Base-by-base conservation (phyloP, 1,284 basidiomycete species). In the Sanghuangporus sanghuang region DNA sequence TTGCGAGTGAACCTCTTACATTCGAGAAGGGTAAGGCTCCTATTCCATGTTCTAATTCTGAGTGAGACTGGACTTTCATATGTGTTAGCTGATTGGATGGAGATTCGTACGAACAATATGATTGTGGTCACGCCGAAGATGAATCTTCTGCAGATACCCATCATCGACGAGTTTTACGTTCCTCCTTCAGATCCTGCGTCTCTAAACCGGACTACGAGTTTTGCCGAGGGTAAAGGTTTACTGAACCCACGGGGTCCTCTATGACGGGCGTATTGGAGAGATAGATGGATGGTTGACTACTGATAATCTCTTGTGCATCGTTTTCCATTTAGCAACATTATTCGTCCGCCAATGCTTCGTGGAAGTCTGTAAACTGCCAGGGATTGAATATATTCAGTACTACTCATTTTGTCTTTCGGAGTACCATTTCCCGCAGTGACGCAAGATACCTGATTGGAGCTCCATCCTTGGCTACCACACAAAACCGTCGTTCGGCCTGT, bases 91-190 rank as follows among this genome's bases (percentile, higher is more conserved):
- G 92, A 95, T 73, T 95, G 92, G 93, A 96, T 96, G 92, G 95
- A 97, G 75, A 95, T 98, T 70, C 90, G 89, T 73, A 96, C 95
- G 9, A 97, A 98, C 73, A 91, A 92, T 68, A 90, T 97, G 86
- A 87, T 94, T 27, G 83, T 96, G 67, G 90, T 95, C 66, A 95
- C 93, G 0, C 88, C 91, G 42, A 93, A 92, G 79, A 93, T 95
- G 93, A 98, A 98, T 72, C 78, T 98, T 35, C 80, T 98, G 23
- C 93, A 96, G 74, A 91, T 96, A 69, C 96, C 96, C 1, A 97
- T 98, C 71, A 79, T 92, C 49, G 96, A 98, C 79, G 87, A 93
- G 73, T 97, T 87, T 76, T 93, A 91, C 74, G 90, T 94, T 16
- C 81, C 87, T 3, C 90, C 87, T 3, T 89, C 89, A 0, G 87